phyloP scores from a whole-genome alignment of 2,329 filamentous ascomycete species.

The Herpotrichia juniperi region DNA sequence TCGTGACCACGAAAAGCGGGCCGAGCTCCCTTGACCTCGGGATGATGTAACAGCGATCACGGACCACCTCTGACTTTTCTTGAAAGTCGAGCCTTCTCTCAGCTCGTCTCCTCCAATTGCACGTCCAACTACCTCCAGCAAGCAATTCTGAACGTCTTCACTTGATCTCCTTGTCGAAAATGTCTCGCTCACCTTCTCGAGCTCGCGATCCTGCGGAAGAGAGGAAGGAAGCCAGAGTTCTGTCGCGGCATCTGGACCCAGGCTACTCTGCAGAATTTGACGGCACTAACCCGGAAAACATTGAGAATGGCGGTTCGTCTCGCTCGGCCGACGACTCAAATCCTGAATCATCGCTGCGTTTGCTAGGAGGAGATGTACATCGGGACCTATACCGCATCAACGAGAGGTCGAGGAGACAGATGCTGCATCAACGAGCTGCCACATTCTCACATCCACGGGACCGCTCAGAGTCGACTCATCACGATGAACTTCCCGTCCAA shows the following conservation, averaged over 20 bases:
- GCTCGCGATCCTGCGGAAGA: conserved; percentile 33
- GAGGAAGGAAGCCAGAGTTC: conserved; percentile 42
- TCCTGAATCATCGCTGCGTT: conserved; percentile 69
- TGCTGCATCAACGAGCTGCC: conserved; percentile 61
- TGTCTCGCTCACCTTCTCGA: conserved; percentile 36
- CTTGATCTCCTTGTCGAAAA: conserved; percentile 9
- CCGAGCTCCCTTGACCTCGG: conserved; percentile 1
- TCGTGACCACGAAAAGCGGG: conserved; percentile 6
- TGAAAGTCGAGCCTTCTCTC: conserved; percentile 1
- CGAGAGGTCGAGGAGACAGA: conserved; percentile 57
- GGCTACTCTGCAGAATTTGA: conserved; percentile 54
- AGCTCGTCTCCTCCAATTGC: background rate
- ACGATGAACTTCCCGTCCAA: conserved; percentile 48
- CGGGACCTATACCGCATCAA: conserved; percentile 78
- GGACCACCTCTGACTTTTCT: conserved; percentile 34
- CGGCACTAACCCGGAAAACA: conserved; percentile 29
- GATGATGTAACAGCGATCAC: conserved; percentile 39
- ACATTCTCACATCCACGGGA: conserved; percentile 67
- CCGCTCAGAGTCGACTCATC: conserved; percentile 31
- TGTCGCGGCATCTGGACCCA: conserved; percentile 50
- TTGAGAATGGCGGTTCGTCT: conserved; percentile 32
- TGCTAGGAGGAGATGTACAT: conserved; percentile 80
- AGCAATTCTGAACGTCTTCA: background rate
- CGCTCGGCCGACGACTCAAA: conserved; percentile 21
- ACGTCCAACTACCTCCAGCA: background rate